Conservation (phyloP, 2,329 filamentous ascomycete genomes). For the Bipolaris gigantea region DNA sequence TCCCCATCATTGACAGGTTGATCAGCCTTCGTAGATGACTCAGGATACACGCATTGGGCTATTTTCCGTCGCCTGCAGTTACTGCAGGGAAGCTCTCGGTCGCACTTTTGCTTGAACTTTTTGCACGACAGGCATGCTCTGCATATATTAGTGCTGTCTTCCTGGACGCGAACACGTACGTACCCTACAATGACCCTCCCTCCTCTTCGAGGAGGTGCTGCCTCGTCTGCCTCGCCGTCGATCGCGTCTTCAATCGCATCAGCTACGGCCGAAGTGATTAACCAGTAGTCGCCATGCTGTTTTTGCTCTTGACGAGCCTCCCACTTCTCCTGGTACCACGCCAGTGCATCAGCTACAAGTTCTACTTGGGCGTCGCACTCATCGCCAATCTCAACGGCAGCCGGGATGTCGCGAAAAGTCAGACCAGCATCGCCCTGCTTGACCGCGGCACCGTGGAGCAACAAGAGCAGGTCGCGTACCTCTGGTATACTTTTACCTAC, state of each 20-base stretch:
- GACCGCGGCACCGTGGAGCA: conserved; percentile 58
- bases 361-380: conserved; percentile 69
- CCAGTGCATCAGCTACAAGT: conserved; percentile 66
- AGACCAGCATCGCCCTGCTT: conserved; percentile 41
- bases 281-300: conserved; percentile 67
- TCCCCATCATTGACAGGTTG: neutral
- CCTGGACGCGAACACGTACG: neutral
- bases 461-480: conserved; percentile 67
- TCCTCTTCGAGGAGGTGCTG: conserved; percentile 9
- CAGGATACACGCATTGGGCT: conserved; percentile 11
- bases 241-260: conserved; percentile 38
- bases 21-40: conserved; percentile 2
- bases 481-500: conserved; percentile 75
- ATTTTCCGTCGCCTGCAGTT: conserved; percentile 12
- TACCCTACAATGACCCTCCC: conserved; percentile 16
- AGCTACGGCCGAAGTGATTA: conserved; percentile 56
- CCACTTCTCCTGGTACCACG: conserved; percentile 63
- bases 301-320: conserved; percentile 63
- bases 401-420: conserved; percentile 62
- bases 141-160: neutral
- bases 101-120: conserved; percentile 15
- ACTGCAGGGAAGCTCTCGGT: conserved; percentile 14
- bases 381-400: conserved; percentile 71
- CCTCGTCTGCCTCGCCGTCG: conserved; percentile 8
- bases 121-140: conserved; percentile 17